phyloP scores from a whole-genome alignment of 176 grass and related monocot species.

The Juncus inflexus region DNA sequence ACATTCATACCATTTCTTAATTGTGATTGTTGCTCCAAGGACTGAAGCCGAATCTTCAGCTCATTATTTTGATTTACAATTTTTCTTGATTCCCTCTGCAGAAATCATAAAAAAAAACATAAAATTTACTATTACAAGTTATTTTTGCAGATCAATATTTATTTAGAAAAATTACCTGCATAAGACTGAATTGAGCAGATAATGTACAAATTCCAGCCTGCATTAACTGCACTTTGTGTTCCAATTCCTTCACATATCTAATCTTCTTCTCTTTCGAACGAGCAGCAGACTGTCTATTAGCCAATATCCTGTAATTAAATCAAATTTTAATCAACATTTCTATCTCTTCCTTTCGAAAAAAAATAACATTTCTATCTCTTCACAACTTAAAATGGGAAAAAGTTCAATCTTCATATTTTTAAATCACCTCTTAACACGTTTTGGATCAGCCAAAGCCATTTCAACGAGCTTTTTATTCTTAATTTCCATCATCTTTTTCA shows the following conservation, averaged over 20 bases:
- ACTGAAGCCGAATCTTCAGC: constrained; percentile 82
- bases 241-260: constrained; percentile 85
- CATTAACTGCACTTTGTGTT: constrained; percentile 81
- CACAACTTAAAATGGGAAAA: background rate
- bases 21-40: constrained; percentile 87
- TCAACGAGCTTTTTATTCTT: constrained; percentile 76
- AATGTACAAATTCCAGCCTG: constrained; percentile 77
- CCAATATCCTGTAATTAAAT: constrained; percentile 61
- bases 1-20: constrained; percentile 44
- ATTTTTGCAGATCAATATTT: background rate
- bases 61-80: constrained; percentile 65
- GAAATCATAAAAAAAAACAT: constrained; percentile 28
- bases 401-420: background rate
- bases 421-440: constrained; percentile 70
- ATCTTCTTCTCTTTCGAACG: constrained; percentile 92
- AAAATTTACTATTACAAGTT: background rate
- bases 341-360: too few species aligned
- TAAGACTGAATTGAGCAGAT: constrained; percentile 65
- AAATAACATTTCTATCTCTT: constrained; percentile 9
- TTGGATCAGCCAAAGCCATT: constrained; percentile 74
- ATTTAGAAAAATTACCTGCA: constrained; percentile 46
- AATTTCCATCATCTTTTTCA: constrained; percentile 76
- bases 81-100: constrained; percentile 77
- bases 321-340: constrained; percentile 20
- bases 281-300: constrained; percentile 88